phyloP scores from a whole-genome alignment of 352 stramenopile species.

The Globisporangium cederbergense region DNA sequence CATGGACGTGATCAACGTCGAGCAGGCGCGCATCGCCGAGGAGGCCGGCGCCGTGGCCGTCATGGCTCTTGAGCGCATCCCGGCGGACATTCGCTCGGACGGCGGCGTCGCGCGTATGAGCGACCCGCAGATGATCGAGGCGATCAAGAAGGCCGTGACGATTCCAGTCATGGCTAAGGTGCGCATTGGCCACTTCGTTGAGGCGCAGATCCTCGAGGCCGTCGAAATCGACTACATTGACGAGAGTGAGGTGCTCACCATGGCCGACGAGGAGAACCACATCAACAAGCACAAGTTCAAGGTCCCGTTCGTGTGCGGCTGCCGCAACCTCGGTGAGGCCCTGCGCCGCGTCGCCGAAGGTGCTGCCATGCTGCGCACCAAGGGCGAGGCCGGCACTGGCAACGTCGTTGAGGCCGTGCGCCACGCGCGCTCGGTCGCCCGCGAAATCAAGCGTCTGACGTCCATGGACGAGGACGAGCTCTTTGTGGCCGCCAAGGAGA shows the following conservation, averaged over 20 bases:
- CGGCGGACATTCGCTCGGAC: slow-evolving; percentile 95
- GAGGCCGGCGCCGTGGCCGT: slow-evolving; percentile 92
- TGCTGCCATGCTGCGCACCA: slow-evolving; percentile 97
- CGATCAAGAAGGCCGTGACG: slow-evolving; percentile 98
- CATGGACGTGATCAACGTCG: slow-evolving; percentile 93
- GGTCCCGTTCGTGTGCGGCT: slow-evolving; percentile 98
- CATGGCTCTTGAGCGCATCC: slow-evolving; percentile 98
- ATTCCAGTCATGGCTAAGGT: slow-evolving; percentile 99
- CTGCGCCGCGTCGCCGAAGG: slow-evolving; percentile 94
- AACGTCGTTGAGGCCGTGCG: slow-evolving; percentile 98
- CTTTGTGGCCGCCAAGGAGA: slow-evolving; percentile 96
- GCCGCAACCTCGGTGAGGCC: slow-evolving; percentile 96
- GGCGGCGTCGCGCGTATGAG: slow-evolving; percentile 97
- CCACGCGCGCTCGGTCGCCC: slow-evolving; percentile 91
- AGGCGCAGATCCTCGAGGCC: slow-evolving; percentile 97
- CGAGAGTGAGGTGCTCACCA: slow-evolving; percentile 97
- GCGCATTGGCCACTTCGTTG: slow-evolving; percentile 98
- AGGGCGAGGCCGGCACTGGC: slow-evolving; percentile 97
- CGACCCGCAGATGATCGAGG: slow-evolving; percentile 96
- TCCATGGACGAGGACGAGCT: slow-evolving; percentile 97
- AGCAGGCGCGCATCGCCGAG: slow-evolving; percentile 96
- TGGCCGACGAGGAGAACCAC: slow-evolving; percentile 98
- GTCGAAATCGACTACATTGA: slow-evolving; percentile 99
- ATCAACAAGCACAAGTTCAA: slow-evolving; percentile 97
- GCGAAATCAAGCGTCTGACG: slow-evolving; percentile 89